Evolutionary conservation across 805 yeast species (phyloP).

Genomic region (Cyberlindnera euphorbiiphila): DNA sequence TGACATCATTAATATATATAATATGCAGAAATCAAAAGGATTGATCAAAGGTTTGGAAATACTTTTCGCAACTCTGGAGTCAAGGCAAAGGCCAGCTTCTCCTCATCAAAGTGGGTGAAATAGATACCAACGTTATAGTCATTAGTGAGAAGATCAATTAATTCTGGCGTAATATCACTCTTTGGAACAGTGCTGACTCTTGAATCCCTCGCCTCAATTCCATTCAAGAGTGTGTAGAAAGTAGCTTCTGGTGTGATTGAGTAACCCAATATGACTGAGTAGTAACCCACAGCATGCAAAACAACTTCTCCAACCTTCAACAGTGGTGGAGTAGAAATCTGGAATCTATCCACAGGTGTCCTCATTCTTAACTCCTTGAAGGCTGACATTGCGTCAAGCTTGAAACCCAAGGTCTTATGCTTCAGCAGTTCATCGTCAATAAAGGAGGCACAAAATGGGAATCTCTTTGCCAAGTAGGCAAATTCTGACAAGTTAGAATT

Average conservation of each 20-base stretch:
- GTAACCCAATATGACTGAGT: conserved; percentile 8
- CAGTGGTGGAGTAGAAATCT: neutral
- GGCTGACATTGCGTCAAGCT: conserved; percentile 7
- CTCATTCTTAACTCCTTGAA: conserved; percentile 1
- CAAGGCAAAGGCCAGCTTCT: conserved; percentile 4
- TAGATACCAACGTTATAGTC: conserved; percentile 12
- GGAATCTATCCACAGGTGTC: neutral
- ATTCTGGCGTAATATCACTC: conserved; percentile 3
- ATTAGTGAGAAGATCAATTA: conserved; percentile 7
- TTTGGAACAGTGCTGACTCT: conserved; percentile 1
- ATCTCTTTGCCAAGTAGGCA: conserved; percentile 3
- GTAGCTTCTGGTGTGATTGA: neutral
- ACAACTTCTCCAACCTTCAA: conserved; percentile 13
- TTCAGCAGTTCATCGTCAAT: conserved; percentile 9
- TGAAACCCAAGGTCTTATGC: conserved; percentile 4
- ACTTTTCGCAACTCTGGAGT: conserved; percentile 5
- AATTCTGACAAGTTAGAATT: neutral
- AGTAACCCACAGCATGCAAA: conserved; percentile 8
- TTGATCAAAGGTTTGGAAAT: conserved; percentile 2
- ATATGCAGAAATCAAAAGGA: neutral
- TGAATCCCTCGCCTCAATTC: conserved; percentile 9
- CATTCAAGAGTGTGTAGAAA: conserved; percentile 12
- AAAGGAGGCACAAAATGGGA: conserved; percentile 14
- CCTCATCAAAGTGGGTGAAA: conserved; percentile 8
- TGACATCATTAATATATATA: conserved; percentile 1